Evolutionary conservation across 345 rosid genomes (phyloP).

Genomic region (Dipteronia dyeriana): DNA sequence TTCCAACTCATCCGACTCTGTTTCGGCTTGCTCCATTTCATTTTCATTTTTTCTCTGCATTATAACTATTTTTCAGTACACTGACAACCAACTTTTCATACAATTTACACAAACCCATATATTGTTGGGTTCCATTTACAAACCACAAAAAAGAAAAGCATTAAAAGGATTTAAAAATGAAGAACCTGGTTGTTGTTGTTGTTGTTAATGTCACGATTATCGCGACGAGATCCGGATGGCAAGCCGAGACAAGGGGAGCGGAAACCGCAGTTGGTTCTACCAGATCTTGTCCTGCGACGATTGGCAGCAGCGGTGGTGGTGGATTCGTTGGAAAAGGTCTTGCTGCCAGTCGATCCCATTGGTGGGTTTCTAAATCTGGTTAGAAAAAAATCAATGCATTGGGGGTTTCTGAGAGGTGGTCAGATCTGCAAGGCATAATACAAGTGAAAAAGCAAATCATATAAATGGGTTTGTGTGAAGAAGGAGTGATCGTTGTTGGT

Average conservation of each 20-base stretch:
- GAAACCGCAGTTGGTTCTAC: constrained; percentile 53
- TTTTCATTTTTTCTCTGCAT: constrained; percentile 36
- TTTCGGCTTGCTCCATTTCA: constrained; percentile 24
- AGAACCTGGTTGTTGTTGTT: constrained; percentile 38
- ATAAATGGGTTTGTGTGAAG: not conserved
- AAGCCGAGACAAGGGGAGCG: constrained; percentile 72
- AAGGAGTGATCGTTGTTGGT: not conserved
- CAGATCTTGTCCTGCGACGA: constrained; percentile 44
- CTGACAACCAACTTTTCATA: not conserved
- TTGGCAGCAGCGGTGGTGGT: constrained; percentile 15
- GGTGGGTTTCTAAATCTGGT: not conserved
- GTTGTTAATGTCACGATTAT: constrained; percentile 15
- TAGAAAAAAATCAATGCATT: not conserved
- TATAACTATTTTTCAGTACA: not conserved
- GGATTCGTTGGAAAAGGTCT: constrained; percentile 39
- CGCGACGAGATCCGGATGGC: constrained; percentile 57
- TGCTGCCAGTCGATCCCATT: constrained; percentile 87
- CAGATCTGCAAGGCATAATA: constrained; percentile 5
- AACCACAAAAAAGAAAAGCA: not conserved
- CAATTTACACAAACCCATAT: too few species aligned
- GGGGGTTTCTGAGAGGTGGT: not conserved
- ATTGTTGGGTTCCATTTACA: not conserved
- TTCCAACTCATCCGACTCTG: constrained; percentile 39
- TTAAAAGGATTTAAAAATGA: constrained; percentile 1
- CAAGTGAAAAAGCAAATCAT: not conserved